Evolutionary conservation across 1,139 yeast genomes (phyloP).

Genomic region (Saccharomyces hybrid): DNA sequence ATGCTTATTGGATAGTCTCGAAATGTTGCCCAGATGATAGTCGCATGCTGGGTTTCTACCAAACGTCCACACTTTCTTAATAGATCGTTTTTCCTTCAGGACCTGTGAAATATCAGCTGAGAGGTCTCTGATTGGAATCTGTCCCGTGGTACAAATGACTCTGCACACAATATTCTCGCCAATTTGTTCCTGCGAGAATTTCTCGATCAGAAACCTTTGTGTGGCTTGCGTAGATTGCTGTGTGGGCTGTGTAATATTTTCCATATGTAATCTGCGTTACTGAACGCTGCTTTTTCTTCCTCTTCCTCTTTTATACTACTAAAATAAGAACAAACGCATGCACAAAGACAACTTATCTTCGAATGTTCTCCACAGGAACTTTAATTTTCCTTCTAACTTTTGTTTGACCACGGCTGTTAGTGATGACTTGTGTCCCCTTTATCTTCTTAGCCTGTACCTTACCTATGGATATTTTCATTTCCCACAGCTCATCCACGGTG

Average conservation of each 20-base stretch:
- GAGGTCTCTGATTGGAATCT: conserved; percentile 41
- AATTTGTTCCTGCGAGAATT: conserved; percentile 35
- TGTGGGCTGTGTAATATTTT: conserved; percentile 38
- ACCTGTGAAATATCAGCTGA: conserved; percentile 33
- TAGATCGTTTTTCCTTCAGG: conserved; percentile 17
- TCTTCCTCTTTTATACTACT: background rate
- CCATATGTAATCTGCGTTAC: conserved; percentile 10
- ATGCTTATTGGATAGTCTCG: conserved; percentile 71
- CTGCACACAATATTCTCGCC: conserved; percentile 41
- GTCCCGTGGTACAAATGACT: conserved; percentile 64
- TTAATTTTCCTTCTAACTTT: background rate
- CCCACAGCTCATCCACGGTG: background rate
- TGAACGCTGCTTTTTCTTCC: background rate
- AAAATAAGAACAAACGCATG: background rate
- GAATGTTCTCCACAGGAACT: background rate
- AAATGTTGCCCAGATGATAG: conserved; percentile 54
- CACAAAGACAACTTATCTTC: background rate
- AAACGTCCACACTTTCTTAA: conserved; percentile 55
- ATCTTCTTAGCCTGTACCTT: background rate
- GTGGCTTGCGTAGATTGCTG: conserved; percentile 65
- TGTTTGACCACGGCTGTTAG: background rate
- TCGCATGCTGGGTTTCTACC: conserved; percentile 65
- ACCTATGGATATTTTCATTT: background rate
- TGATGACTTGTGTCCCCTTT: background rate
- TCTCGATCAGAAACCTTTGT: conserved; percentile 33